phyloP scores from a whole-genome alignment of 768 basidiomycete genomes.

The Tulasnella sp. region DNA sequence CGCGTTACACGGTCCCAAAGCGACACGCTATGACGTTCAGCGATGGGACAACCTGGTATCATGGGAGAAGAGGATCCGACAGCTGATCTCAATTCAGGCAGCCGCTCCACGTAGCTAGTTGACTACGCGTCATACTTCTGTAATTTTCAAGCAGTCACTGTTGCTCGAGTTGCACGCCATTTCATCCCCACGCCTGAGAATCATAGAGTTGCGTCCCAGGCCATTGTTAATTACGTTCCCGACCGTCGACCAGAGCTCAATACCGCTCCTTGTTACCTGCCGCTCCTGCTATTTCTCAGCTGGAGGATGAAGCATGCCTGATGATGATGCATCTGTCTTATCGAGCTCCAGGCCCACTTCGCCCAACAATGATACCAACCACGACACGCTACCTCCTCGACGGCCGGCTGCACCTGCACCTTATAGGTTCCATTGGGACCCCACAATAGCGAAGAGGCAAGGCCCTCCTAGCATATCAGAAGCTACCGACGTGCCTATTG shows the following conservation, averaged over 20 bases:
- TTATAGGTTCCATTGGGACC: constrained; percentile 18
- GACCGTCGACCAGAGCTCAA: not conserved
- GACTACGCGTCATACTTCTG: too few species aligned
- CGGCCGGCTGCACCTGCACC: constrained; percentile 9
- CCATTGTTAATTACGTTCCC: too few species aligned
- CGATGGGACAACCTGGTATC: constrained; percentile 65
- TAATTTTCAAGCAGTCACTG: too few species aligned
- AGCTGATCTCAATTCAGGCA: constrained; percentile 34
- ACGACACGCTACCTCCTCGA: constrained; percentile 4
- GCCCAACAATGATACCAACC: not conserved
- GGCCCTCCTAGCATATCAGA: constrained; percentile 17
- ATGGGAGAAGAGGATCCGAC: constrained; percentile 64
- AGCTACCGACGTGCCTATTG: constrained; percentile 13
- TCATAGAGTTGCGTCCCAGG: too few species aligned
- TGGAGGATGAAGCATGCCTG: constrained; percentile 1
- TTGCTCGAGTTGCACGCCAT: too few species aligned
- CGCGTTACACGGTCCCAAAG: constrained; percentile 9
- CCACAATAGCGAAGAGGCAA: not conserved
- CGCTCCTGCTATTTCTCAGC: not conserved
- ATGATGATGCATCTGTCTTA: constrained; percentile 5
- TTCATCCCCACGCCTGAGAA: too few species aligned
- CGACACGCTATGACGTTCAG: constrained; percentile 50
- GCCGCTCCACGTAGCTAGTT: constrained; percentile 31
- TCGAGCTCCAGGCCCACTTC: constrained; percentile 12
- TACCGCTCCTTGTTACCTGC: not conserved